Percentiles rank a stretch among this genome's conserved stretches.
Evolutionary conservation across 148 eudicot genomes (phyloP).

Genomic region (Silene latifolia): DNA sequence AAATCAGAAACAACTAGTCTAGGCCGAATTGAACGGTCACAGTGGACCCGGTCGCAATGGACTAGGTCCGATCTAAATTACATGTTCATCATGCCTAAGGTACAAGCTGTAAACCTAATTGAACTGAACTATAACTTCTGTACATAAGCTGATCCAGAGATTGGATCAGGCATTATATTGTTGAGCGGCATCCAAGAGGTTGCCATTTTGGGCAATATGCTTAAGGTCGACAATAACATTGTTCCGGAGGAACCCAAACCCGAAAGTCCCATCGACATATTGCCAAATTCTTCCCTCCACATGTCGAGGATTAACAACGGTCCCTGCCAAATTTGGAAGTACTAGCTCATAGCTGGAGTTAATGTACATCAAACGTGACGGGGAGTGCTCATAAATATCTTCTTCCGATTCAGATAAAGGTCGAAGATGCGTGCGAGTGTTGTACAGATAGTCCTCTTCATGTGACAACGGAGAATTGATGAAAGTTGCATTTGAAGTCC

Average conservation of each 20-base stretch:
- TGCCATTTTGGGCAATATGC: conserved; percentile 54
- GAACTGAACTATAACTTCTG: conserved; percentile 12
- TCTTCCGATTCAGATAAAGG: conserved; percentile 31
- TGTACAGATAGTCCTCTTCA: conserved; percentile 63
- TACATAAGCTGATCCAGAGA: conserved; percentile 20
- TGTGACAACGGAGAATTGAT: conserved; percentile 64
- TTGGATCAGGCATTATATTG: conserved; percentile 28
- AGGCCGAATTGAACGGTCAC: background rate
- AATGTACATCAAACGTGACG: conserved; percentile 61
- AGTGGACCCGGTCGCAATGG: background rate
- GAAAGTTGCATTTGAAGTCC: conserved; percentile 69
- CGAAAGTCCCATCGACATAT: conserved; percentile 69
- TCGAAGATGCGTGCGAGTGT: conserved; percentile 59
- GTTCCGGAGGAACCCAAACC: conserved; percentile 78
- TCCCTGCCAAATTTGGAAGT: conserved; percentile 51
- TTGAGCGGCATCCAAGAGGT: conserved; percentile 42
- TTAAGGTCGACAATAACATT: conserved; percentile 65
- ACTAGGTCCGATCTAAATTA: too few species aligned
- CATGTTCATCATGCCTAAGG: background rate
- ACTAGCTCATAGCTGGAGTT: conserved; percentile 77
- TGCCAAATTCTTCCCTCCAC: conserved; percentile 91
- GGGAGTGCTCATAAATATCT: conserved; percentile 22
- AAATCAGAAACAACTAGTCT: conserved; percentile 4
- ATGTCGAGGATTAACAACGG: conserved; percentile 44
- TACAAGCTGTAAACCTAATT: conserved; percentile 19